Conservation (phyloP, 345 rosid genomes). For the Capsella bursapastoris region DNA sequence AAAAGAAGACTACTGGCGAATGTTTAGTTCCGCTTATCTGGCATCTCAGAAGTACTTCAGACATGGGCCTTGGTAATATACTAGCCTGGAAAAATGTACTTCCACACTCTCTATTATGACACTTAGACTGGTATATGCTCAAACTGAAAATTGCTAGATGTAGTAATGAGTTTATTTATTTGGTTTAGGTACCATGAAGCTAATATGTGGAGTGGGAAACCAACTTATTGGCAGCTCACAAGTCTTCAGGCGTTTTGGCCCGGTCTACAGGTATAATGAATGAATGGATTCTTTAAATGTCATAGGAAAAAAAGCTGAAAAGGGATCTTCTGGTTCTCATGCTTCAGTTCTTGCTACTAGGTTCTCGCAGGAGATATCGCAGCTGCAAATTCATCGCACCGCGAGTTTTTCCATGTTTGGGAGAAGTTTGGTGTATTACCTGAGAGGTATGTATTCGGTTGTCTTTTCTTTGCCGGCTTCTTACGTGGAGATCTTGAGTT, state of each 20-base stretch:
- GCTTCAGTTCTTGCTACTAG: constrained; percentile 50
- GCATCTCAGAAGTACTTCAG: constrained; percentile 93
- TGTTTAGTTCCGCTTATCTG: constrained; percentile 92
- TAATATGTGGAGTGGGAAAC: constrained; percentile 93
- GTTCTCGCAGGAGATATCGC: constrained; percentile 92
- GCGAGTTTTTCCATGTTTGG: constrained; percentile 88
- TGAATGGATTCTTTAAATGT: constrained; percentile 14
- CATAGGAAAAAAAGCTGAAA: constrained; percentile 14
- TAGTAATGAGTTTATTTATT: constrained; percentile 30
- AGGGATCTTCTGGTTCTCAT: constrained; percentile 38
- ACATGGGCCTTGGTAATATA: constrained; percentile 88
- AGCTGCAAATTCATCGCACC: constrained; percentile 92
- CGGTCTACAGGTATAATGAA: constrained; percentile 77
- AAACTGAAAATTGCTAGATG: constrained; percentile 11
- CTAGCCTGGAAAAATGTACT: constrained; percentile 20
- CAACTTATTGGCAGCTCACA: constrained; percentile 98
- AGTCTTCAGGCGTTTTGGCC: constrained; percentile 99
- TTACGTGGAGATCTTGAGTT: constrained; percentile 15
- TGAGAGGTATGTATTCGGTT: constrained; percentile 59
- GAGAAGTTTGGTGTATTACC: constrained; percentile 89
- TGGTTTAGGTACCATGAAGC: constrained; percentile 91
- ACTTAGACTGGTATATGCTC: constrained; percentile 2
- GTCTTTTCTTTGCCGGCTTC: constrained; percentile 21
- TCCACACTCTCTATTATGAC: constrained; percentile 26
- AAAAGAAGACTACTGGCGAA: constrained; percentile 94